Evolutionary conservation across 352 stramenopile genomes (phyloP), one percentile per base, ranked within the genome.

Genomic region (Saprolegnia diclina): DNA sequence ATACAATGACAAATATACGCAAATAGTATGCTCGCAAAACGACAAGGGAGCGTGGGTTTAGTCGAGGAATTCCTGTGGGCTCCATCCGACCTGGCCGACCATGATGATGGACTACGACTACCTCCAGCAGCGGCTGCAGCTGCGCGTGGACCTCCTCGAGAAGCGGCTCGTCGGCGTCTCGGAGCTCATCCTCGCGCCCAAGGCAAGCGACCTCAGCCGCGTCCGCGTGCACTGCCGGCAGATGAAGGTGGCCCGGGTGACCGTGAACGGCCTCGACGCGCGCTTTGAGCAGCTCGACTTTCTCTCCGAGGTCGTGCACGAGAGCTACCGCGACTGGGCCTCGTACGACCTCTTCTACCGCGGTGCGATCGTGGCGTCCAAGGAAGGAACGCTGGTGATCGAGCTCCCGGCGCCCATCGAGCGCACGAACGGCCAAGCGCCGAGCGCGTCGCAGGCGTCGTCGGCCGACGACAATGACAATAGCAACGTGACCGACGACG

Each of bases 31-130:
- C 7, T 11, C 5, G 2, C 5, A 35, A 35, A 35, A 35, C 29
- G 29, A 35, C 29, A n/a, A 48, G 18, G 42, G 3, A 3, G 42
- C 18, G 42, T 14, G 11, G 1, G 42, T 48, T n/a, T n/a, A 48
- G 42, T 48, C 42, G 11, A 14, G 18, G 13, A n/a, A 48, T 48
- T 48, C 42, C 42, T 48, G 42, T 14, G 42, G 42, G 13, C 42
- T 14, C 42, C 42, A 48, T 14, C 11, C 42, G 42, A n/a, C 13
- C 11, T 4, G 42, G 38, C 7, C 7, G 13, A 48, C 62, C 16
- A 92, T 90, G 83, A 94, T 94, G 75, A 71, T 77, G 38, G 84
- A 94, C 73, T 94, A 87, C 71, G 84, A 92, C 73, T 92, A 92
- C 68, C 76, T 94, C 73, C 83, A 94, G 73, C 84, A 94, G 78